These are phyloP conservation scores for Populus euphratica DNA, from an alignment of 345 rosid species.

Conservation along the genomic window DNA sequence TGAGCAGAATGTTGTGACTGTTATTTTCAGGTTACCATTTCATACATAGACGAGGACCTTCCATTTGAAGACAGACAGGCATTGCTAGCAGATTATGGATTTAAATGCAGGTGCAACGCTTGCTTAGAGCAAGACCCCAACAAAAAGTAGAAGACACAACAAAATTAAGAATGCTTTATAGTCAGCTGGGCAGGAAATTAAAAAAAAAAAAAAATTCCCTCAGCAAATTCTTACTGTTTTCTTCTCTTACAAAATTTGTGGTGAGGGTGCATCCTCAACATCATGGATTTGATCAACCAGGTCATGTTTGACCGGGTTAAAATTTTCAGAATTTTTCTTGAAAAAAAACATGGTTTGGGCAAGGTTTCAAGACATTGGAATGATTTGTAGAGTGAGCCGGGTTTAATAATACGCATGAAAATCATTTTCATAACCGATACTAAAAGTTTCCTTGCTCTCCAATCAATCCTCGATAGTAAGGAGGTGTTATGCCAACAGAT, in stretches of 20 bases:
- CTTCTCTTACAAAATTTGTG: no score
- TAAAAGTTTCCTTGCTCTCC: not conserved
- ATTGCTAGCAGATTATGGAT: constrained; percentile 75
- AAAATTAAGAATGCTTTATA: not conserved
- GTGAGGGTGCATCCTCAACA: no score
- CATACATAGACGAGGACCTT: constrained; percentile 81
- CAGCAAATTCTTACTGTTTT: no score
- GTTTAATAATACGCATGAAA: no score
- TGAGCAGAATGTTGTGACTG: not conserved
- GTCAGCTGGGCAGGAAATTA: not conserved
- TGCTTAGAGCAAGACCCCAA: constrained; percentile 50
- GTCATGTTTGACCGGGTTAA: no score
- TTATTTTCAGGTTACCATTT: constrained; percentile 60
- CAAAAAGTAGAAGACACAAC: not conserved
- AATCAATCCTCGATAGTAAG: not conserved
- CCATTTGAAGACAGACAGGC: constrained; percentile 62
- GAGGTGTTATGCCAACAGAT: not conserved
- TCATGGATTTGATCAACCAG: no score
- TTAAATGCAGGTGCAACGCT: constrained; percentile 60
- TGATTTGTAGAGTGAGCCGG: no score
- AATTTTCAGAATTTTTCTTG: no score
- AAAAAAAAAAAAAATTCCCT: not conserved
- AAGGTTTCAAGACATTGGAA: no score
- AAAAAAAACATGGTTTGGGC: no score
- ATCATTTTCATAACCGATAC: no score